These are phyloP conservation scores for Andrographis paniculata DNA, from an alignment of 305 asterid species.

Conservation along the genomic window DNA sequence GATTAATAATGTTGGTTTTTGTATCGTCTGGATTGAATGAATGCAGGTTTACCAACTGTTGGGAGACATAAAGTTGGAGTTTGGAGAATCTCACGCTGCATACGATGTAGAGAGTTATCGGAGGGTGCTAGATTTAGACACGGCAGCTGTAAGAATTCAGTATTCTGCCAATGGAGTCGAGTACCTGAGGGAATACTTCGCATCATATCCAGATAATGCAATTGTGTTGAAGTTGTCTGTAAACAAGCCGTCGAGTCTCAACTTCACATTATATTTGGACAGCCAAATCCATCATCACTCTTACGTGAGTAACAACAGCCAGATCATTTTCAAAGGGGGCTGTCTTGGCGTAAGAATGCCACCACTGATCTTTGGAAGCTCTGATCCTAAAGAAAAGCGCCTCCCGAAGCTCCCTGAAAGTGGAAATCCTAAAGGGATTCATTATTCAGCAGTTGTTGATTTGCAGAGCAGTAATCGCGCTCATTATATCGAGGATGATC, in stretches of 20 bases:
- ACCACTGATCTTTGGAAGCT: slow-evolving; percentile 24
- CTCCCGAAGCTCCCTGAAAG: slow-evolving; percentile 15
- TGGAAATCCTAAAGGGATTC: slow-evolving; percentile 45
- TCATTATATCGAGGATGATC: slow-evolving; percentile 32
- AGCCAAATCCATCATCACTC: slow-evolving; percentile 56
- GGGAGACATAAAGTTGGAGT: slow-evolving; percentile 66
- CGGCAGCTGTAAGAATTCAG: slow-evolving; percentile 49
- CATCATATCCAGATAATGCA: slow-evolving; percentile 63
- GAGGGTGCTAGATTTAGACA: slow-evolving; percentile 69
- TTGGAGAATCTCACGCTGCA: slow-evolving; percentile 36
- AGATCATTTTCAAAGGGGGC: slow-evolving; percentile 52
- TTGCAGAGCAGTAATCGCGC: slow-evolving; percentile 41
- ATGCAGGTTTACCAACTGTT: slow-evolving; percentile 70
- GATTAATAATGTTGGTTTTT: background rate
- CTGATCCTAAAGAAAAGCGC: slow-evolving; percentile 28
- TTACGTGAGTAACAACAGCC: slow-evolving; percentile 33
- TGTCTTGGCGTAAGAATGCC: slow-evolving; percentile 46
- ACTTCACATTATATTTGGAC: slow-evolving; percentile 45
- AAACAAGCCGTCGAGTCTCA: slow-evolving; percentile 38
- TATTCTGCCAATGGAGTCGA: slow-evolving; percentile 37
- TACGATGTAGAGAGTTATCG: slow-evolving; percentile 39
- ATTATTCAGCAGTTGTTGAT: slow-evolving; percentile 58
- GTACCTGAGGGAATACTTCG: slow-evolving; percentile 50
- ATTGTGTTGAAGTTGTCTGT: slow-evolving; percentile 47
- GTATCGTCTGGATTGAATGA: slow-evolving; percentile 6